Base-by-base conservation (phyloP, 177 flowering plant species). In the Vitis hybrid region DNA sequence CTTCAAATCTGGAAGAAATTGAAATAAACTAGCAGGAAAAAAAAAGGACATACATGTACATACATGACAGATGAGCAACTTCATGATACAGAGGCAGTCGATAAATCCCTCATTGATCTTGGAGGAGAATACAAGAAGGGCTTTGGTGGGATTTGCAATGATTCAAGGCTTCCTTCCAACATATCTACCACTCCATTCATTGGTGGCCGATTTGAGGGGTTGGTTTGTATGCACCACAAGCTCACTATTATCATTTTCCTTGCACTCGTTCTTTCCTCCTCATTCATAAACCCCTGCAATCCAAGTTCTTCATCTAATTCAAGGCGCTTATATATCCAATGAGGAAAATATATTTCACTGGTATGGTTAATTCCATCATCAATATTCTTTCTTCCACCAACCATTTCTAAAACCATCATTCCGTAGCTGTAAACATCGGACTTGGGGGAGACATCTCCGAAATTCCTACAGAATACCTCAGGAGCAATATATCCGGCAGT, bases 381-480 rank as follows among this genome's bases (percentile, higher is more conserved):
- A 4, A 52, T 32, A 35, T 65, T 77, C 58, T 65, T 84, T 62
- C 79, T 75, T 15, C 79, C 83, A 9, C 84, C 83, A 64, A 81
- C 83, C 81, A 85, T 83, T 67, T 85, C 87, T 6, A 87, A 58
- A 52, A 85, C 63, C 81, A 87, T 67, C 87, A 87, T 83, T 51
- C 88, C 88, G 52, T 77, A 85, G 66, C 88, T 87, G 54, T 85
- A 87, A 0, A 84, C 87, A 73, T 85, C 87, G 0, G 19, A 19
- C 19, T 19, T 19, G 19, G 19, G 19, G 19, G 19, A 19, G 19
- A 19, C 19, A 19, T 19, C 19, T 19, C 19, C 19, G 19, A 19
- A 19, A 19, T 19, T 19, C 19, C 19, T 19, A 19, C 19, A 19
- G 19, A 19, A 19, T 19, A 19, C 19, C 19, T 19, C 19, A 19